A percentile compares a stretch with the other conserved stretches of the same genome.
Evolutionary conservation across 345 rosid species (phyloP).

Genomic region (Euphorbia peplus): DNA sequence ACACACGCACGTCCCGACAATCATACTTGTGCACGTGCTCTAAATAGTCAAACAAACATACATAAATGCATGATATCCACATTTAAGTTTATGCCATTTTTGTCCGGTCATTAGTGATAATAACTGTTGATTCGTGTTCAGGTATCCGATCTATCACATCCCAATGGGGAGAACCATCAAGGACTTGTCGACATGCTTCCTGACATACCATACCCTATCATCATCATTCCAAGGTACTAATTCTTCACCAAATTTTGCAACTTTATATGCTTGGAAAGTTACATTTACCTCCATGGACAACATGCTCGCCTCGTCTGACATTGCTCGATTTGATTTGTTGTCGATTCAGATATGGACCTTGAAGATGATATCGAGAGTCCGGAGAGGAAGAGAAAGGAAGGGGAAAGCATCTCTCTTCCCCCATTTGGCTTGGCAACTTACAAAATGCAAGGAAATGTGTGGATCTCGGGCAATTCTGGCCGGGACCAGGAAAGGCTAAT

Average conservation of each 20-base stretch:
- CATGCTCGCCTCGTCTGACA: too few species aligned
- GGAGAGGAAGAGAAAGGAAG: conserved; percentile 50
- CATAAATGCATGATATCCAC: not conserved
- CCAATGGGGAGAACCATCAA: conserved; percentile 99
- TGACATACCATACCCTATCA: conserved; percentile 93
- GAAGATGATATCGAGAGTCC: conserved; percentile 56
- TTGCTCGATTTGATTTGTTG: not conserved
- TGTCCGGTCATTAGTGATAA: not conserved
- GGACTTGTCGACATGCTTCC: conserved; percentile 95
- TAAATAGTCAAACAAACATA: conserved; percentile 8
- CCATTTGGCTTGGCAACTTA: conserved; percentile 96
- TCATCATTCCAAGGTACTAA: conserved; percentile 86
- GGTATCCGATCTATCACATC: conserved; percentile 97
- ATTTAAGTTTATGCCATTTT: not conserved
- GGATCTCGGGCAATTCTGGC: conserved; percentile 75
- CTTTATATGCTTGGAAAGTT: not conserved
- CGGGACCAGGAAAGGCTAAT: conserved; percentile 74
- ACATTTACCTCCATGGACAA: not conserved
- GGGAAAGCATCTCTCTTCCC: conserved; percentile 59
- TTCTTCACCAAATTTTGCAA: not conserved
- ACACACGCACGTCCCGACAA: too few species aligned
- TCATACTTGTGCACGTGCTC: not conserved
- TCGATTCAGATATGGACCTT: conserved; percentile 57
- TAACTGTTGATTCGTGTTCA: conserved; percentile 14
- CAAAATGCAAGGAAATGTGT: conserved; percentile 96